Conservation (phyloP, 2,329 filamentous ascomycete genomes). For the Colletotrichum somersetense region DNA sequence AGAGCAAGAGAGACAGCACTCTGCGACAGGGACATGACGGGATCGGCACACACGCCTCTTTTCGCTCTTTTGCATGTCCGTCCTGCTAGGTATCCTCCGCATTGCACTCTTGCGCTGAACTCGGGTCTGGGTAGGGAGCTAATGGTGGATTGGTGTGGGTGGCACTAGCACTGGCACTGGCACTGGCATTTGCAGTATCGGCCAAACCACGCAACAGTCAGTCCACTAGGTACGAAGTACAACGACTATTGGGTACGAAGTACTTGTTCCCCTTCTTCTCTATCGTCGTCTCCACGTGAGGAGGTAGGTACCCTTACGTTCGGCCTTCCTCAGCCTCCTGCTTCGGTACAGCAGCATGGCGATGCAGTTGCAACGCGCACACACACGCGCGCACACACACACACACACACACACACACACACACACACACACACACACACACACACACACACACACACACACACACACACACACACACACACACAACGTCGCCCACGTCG, state of each 20-base stretch:
- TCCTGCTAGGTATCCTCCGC: slow-evolving; percentile 10
- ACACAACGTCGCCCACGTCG: neutral
- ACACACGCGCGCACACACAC: neutral
- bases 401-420: neutral
- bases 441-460: neutral
- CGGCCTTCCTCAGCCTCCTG: slow-evolving; percentile 8
- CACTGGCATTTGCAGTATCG: slow-evolving; percentile 12
- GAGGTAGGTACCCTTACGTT: slow-evolving; percentile 3
- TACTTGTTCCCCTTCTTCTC: neutral
- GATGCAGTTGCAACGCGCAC: slow-evolving; percentile 16
- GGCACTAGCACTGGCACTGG: neutral
- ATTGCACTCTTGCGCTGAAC: slow-evolving; percentile 16
- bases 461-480: neutral
- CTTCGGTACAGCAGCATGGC: slow-evolving; percentile 8
- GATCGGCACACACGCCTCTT: slow-evolving; percentile 28
- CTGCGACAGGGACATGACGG: slow-evolving; percentile 24
- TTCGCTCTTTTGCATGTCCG: slow-evolving; percentile 25
- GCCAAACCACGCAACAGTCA: neutral
- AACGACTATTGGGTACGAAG: neutral
- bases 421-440: neutral
- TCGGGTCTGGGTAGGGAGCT: slow-evolving; percentile 11
- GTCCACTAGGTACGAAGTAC: neutral
- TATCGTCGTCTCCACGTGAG: slow-evolving; percentile 6
- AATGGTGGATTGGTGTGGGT: slow-evolving; percentile 16
- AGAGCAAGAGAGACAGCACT: slow-evolving; percentile 10